These are phyloP conservation scores for Moesziomyces aphidis DNA, from an alignment of 1,284 basidiomycete genomes.

Conservation along the genomic window DNA sequence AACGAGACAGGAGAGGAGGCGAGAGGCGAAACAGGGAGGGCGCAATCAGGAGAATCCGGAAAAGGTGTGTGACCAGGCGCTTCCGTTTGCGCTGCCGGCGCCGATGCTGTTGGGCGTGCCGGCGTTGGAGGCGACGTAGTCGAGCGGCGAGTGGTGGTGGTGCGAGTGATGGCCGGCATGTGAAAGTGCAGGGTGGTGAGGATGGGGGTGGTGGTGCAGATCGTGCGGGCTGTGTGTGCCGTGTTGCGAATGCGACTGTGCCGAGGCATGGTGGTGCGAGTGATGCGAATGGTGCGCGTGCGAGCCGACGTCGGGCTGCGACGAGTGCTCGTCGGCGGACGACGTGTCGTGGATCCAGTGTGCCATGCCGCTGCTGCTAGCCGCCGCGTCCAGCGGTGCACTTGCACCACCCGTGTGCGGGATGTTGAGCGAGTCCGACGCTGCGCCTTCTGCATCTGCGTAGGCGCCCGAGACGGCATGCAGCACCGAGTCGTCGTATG, in stretches of 20 bases:
- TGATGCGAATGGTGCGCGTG: constrained; percentile 17
- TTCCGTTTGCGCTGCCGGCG: constrained; percentile 28
- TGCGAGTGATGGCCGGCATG: constrained; percentile 27
- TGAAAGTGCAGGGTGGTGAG: constrained; percentile 13
- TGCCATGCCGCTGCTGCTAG: constrained; percentile 24
- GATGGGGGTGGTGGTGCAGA: constrained; percentile 17
- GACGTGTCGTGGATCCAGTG: constrained; percentile 38
- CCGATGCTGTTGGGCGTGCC: constrained; percentile 36
- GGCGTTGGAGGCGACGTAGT: constrained; percentile 32
- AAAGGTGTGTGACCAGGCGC: constrained; percentile 36
- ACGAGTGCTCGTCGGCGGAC: constrained; percentile 31
- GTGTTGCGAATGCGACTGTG: constrained; percentile 12
- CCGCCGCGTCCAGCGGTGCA: constrained; percentile 8
- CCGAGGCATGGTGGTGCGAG: constrained; percentile 13
- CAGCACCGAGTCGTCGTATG: constrained; percentile 11
- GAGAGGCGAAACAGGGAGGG: not conserved
- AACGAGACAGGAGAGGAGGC: not conserved
- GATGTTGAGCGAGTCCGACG: constrained; percentile 27
- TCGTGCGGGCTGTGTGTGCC: constrained; percentile 17
- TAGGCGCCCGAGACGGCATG: constrained; percentile 13
- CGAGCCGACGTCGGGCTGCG: constrained; percentile 28
- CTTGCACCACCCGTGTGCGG: constrained; percentile 15
- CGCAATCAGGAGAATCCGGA: constrained; percentile 21
- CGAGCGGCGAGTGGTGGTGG: constrained; percentile 34
- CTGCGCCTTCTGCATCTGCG: constrained; percentile 18